Base-by-base conservation (phyloP, 768 basidiomycete species). In the Kwoniella botswanensis region DNA sequence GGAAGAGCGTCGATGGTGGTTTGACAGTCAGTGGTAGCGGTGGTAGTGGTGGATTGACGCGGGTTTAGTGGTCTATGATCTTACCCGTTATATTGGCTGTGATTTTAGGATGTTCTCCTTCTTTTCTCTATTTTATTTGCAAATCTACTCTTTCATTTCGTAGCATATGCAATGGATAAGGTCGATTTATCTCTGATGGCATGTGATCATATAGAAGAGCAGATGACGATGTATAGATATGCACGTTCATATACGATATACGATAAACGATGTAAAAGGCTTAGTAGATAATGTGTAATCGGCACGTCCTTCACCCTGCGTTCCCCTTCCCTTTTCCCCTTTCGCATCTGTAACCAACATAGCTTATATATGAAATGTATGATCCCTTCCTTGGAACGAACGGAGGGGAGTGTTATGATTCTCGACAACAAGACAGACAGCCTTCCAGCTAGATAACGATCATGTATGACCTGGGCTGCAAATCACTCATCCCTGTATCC, bases 381-480 rank as follows among this genome's bases (percentile, higher is more conserved):
- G 59, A 61, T 61, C 59, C 59, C 59, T 61, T 61, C 59, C 59
- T 61, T 61, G 18, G 59, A 17, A n/a, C 18, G 57, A 29, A 59
- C 26, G 29, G 35, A 35, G 35, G 35, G 35, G 35, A 35, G 1
- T 35, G 35, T 35, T 35, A 7, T 35, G 35, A 35, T 35, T 35
- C 35, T 35, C 35, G 35, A 35, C 35, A 35, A 35, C 7, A 7
- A 7, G 35, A 35, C 35, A 35, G 35, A 35, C 46, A 50, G 12
- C 46, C 46, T 15, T 50, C 46, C 4, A 15, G 46, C 46, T 50
- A 13, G 5, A 15, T 50, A 50, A 17, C 0, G 0, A 50, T 50
- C 46, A 17, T 50, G 46, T 35, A 35, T 35, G 35, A 35, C 35
- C 35, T 35, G 35, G 7, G 35, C 35, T 35, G 46, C 18, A 13